Base-by-base conservation (phyloP, 1,284 basidiomycete species). In the Lentinus polychrous region DNA sequence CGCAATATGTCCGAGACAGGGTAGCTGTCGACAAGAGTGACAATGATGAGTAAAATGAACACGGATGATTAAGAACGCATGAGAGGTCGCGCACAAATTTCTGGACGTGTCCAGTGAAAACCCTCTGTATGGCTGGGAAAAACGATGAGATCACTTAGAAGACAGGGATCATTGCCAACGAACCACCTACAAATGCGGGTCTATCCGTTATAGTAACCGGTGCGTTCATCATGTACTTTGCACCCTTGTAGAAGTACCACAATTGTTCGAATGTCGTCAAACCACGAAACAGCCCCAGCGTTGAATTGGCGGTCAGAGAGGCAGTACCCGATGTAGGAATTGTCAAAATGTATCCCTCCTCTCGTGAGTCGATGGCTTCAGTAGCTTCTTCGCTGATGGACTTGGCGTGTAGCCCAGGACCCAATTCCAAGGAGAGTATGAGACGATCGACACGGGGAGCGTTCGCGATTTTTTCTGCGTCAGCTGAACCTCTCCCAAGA, bases 251-350 rank as follows among this genome's bases (percentile, higher is more conserved):
- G 18, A 74, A 70, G 56, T 83, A 89, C 75, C 79, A 84, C 31
- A 94, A 62, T 64, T 91, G 88, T 27, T 72, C 68, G 60, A 94
- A 90, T 0, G 89, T 91, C n/a, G 85, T 81, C 50, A 94, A 65
- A 0, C 89, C 92, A 49, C 92, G 73, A 45, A 84, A 78, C 11
- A 91, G 65, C 0, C 91, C 90, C n/a, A 94, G 64, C 0, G 86
- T 78, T 24, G 84, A 81, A 47, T 79, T 78, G 0, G 90, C 83
- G 0, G 59, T 68, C 36, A 94, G 65, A 0, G 64, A 70, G 1
- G 85, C 43, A 0, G 67, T 66, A 1, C 82, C 83, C 46, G 81
- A 72, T 2, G 56, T 60, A 0, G 85, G 84, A 10, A 91, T 66
- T 0, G 52, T 66, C 36, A 93, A 67, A 0, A 64, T 66, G 56